Percentiles rank a stretch among this genome's conserved stretches.
These are phyloP conservation scores for Thalassiosira hispida DNA, from an alignment of 352 stramenopile species.

Conservation along the genomic window DNA sequence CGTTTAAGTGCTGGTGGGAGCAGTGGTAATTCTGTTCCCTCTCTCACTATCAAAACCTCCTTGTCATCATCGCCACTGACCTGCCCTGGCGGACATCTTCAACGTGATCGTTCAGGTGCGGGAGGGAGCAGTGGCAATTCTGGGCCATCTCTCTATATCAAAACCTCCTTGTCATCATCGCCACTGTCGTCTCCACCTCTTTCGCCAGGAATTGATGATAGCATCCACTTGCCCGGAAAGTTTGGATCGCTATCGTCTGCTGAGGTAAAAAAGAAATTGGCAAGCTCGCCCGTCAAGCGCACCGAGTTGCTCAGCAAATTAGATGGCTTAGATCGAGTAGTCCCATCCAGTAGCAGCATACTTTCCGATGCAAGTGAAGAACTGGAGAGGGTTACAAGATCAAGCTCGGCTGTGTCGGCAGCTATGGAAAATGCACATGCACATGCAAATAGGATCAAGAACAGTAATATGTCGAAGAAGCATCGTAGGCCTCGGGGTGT, in stretches of 20 bases:
- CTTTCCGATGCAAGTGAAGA: slow-evolving; percentile 9
- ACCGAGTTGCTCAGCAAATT: slow-evolving; percentile 33
- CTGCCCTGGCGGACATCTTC: no score
- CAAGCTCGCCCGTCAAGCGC: slow-evolving; percentile 22
- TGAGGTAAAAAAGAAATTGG: slow-evolving; percentile 14
- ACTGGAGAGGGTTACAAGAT: slow-evolving; percentile 13
- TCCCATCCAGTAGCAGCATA: slow-evolving; percentile 10
- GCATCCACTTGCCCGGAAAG: slow-evolving; percentile 32
- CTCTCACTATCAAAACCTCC: slow-evolving; percentile 2
- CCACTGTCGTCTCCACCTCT: neutral
- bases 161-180: neutral
- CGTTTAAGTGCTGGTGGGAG: neutral
- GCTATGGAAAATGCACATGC: slow-evolving; percentile 26
- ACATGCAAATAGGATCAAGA: slow-evolving; percentile 38
- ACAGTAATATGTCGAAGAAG: slow-evolving; percentile 5
- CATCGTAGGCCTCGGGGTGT: neutral
- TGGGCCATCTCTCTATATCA: slow-evolving; percentile 4
- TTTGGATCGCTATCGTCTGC: slow-evolving; percentile 28
- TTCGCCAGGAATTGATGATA: slow-evolving; percentile 16
- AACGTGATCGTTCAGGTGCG: no score
- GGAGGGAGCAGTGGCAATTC: neutral
- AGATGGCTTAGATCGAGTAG: slow-evolving; percentile 37
- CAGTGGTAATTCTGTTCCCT: neutral
- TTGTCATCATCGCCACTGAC: no score
- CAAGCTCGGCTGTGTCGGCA: slow-evolving; percentile 8